phyloP scores from a whole-genome alignment of 495 filamentous ascomycete species.

The Hyphodiscus hymeniophilus region DNA sequence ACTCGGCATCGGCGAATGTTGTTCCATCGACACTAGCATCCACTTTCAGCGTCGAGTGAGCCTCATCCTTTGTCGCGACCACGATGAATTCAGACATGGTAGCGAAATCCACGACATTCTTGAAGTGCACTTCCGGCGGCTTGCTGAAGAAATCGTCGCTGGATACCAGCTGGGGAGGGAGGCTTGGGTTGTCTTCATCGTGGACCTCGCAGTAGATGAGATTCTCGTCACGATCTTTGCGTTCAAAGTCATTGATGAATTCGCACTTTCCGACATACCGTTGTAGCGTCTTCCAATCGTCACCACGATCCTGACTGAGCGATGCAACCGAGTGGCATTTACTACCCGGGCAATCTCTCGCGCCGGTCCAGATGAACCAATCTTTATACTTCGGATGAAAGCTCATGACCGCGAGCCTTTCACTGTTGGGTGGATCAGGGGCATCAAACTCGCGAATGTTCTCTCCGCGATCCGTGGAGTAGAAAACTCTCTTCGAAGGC shows the following conservation, averaged over 20 bases:
- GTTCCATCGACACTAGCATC: conserved; percentile 76
- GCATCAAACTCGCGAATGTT: conserved; percentile 61
- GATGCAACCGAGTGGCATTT: conserved; percentile 66
- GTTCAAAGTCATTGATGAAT: conserved; percentile 54
- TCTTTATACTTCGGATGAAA: conserved; percentile 79
- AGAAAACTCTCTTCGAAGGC: conserved; percentile 55
- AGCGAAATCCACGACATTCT: conserved; percentile 74
- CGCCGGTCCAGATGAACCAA: conserved; percentile 87
- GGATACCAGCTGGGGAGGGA: conserved; percentile 58
- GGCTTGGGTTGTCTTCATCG: conserved; percentile 45
- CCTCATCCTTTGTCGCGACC: conserved; percentile 62
- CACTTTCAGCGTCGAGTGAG: conserved; percentile 60
- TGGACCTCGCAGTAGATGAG: conserved; percentile 78
- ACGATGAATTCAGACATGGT: conserved; percentile 94
- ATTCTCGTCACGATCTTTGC: conserved; percentile 14
- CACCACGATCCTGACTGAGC: conserved; percentile 64
- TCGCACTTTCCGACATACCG: conserved; percentile 67
- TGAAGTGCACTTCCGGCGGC: conserved; percentile 42
- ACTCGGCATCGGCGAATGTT: conserved; percentile 73
- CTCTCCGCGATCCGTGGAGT: conserved; percentile 66
- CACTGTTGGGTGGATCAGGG: conserved; percentile 33
- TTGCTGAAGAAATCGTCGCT: conserved; percentile 69
- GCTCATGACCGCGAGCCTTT: conserved; percentile 40
- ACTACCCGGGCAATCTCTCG: conserved; percentile 40
- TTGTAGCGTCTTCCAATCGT: conserved; percentile 61